phyloP scores from a whole-genome alignment of 2,329 filamentous ascomycete species.

The Nannizzia gypsea region DNA sequence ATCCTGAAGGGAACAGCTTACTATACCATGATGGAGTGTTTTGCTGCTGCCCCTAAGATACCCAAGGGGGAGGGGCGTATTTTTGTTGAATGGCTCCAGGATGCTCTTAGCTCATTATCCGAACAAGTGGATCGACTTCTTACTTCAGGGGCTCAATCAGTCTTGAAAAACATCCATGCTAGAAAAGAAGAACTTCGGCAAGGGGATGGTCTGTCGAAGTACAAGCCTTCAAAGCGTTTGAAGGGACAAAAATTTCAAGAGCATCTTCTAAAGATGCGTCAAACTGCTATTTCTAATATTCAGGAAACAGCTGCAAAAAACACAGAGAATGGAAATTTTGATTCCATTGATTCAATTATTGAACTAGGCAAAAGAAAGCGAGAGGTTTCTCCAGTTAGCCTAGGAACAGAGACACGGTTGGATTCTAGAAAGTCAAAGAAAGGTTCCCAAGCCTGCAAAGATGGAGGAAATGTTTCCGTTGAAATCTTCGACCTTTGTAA shows the following conservation, averaged over 20 bases:
- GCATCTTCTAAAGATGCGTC: slow-evolving; percentile 13
- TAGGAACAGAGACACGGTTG: neutral
- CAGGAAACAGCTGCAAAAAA: neutral
- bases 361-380: neutral
- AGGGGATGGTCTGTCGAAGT: slow-evolving; percentile 28
- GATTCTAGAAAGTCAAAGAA: neutral
- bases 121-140: slow-evolving; percentile 30
- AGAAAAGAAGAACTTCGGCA: slow-evolving; percentile 25
- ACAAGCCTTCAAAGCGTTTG: slow-evolving; percentile 26
- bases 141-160: slow-evolving; percentile 20
- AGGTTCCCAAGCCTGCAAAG: neutral
- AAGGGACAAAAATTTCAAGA: slow-evolving; percentile 21
- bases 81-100: slow-evolving; percentile 44
- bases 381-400: neutral
- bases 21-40: slow-evolving; percentile 37
- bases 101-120: slow-evolving; percentile 33
- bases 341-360: neutral
- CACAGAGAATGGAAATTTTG: neutral
- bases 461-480: neutral
- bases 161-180: slow-evolving; percentile 22
- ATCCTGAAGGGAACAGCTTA: slow-evolving; percentile 41
- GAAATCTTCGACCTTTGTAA: slow-evolving; percentile 19
- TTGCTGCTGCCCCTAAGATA: slow-evolving; percentile 38
- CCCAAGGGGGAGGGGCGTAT: slow-evolving; percentile 34
- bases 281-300: neutral